phyloP scores from a whole-genome alignment of 192 early-diverging fungal genomes.

The Gonapodya prolifera region DNA sequence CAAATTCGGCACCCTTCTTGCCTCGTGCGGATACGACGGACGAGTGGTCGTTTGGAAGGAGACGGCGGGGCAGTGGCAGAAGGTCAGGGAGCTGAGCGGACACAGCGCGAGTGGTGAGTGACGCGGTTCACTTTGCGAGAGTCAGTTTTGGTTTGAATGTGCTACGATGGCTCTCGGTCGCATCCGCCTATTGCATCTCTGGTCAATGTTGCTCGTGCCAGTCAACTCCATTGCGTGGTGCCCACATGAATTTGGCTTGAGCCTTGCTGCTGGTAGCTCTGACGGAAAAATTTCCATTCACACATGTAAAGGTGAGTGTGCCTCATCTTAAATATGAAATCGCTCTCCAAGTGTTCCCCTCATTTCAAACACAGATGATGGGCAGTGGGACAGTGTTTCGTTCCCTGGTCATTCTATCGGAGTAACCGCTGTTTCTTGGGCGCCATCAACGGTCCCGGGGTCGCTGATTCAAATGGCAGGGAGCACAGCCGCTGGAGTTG shows the following conservation, averaged over 20 bases:
- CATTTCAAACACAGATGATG: conserved; percentile 47
- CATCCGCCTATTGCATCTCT: not conserved
- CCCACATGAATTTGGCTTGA: conserved; percentile 88
- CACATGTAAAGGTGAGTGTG: conserved; percentile 68
- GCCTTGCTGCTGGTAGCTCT: conserved; percentile 83
- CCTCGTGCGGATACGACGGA: conserved; percentile 94
- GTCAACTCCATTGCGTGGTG: conserved; percentile 97
- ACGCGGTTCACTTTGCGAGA: not conserved
- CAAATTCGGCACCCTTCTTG: conserved; percentile 89
- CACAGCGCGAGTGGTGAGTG: conserved; percentile 80
- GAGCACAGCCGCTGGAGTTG: conserved; percentile 34
- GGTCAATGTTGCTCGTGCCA: conserved; percentile 12
- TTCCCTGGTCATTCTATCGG: conserved; percentile 85
- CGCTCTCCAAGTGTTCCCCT: not conserved
- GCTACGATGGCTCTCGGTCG: not conserved
- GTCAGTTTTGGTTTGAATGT: not conserved
- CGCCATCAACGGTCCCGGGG: conserved; percentile 71
- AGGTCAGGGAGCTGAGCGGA: conserved; percentile 70
- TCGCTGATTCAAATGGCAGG: conserved; percentile 48
- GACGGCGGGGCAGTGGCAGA: conserved; percentile 60
- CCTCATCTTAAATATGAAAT: not conserved
- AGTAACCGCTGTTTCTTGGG: conserved; percentile 89
- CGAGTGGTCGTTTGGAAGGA: conserved; percentile 95
- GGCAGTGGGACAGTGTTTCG: conserved; percentile 63
- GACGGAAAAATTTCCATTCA: conserved; percentile 88